A percentile compares a stretch with the other conserved stretches of the same genome.
Conservation (phyloP, 2,329 filamentous ascomycete species). For the Aureobasidium sp. region DNA sequence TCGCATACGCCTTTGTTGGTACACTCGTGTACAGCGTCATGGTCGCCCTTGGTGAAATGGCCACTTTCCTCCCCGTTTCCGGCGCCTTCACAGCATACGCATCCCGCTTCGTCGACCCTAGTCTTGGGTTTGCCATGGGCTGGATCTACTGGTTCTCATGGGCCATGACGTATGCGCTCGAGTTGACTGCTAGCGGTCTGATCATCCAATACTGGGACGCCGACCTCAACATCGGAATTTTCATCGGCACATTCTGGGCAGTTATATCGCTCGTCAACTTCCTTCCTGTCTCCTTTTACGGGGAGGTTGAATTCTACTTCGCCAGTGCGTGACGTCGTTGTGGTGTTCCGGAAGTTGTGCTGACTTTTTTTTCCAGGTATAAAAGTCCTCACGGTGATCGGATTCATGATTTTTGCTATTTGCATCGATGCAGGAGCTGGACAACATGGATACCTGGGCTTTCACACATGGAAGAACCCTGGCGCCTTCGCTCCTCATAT, state of each 20-base stretch:
- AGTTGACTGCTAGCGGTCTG: slow-evolving; percentile 31
- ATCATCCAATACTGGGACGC: slow-evolving; percentile 35
- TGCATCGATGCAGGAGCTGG: slow-evolving; percentile 35
- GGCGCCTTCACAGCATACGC: slow-evolving; percentile 46
- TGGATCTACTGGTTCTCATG: slow-evolving; percentile 39
- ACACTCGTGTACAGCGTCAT: slow-evolving; percentile 41
- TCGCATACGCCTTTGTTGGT: slow-evolving; percentile 38
- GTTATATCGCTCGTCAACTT: slow-evolving; percentile 41
- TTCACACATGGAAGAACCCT: slow-evolving; percentile 41
- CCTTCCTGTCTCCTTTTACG: slow-evolving; percentile 44
- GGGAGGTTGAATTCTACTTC: slow-evolving; percentile 49
- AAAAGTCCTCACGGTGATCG: slow-evolving; percentile 45
- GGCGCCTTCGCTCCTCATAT: slow-evolving; percentile 31
- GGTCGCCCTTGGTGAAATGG: slow-evolving; percentile 47
- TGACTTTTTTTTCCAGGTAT: slow-evolving; percentile 19
- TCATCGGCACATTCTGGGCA: slow-evolving; percentile 27
- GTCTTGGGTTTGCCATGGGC: slow-evolving; percentile 41
- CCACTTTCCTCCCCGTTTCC: slow-evolving; percentile 52
- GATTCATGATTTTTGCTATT: slow-evolving; percentile 35
- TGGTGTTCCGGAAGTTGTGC: no score
- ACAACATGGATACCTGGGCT: slow-evolving; percentile 51
- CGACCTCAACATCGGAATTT: slow-evolving; percentile 34
- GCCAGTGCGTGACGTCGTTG: slow-evolving; percentile 22
- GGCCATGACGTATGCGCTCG: slow-evolving; percentile 34
- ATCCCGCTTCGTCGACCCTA: slow-evolving; percentile 37